Evolutionary conservation across 2,329 filamentous ascomycete genomes (phyloP).

Genomic region (Hirsutella rhossiliensis): DNA sequence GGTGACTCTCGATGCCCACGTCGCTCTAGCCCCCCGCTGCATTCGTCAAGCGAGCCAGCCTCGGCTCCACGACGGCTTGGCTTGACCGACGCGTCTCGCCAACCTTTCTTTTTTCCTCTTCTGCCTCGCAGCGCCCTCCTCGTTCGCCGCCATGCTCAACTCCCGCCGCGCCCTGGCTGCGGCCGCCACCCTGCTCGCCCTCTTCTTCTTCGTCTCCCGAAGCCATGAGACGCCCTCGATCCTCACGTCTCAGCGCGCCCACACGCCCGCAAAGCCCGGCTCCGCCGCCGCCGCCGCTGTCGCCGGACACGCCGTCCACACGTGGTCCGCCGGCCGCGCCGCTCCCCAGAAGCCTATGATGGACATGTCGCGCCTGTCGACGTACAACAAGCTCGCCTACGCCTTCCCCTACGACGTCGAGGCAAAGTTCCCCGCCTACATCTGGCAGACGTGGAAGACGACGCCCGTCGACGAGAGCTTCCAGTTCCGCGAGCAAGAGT

Average conservation of each 20-base stretch:
- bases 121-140: neutral
- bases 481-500: slow-evolving; percentile 69
- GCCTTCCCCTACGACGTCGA: slow-evolving; percentile 89
- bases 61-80: neutral
- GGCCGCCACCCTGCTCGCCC: slow-evolving; percentile 54
- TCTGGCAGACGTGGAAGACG: slow-evolving; percentile 98
- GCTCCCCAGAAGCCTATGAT: slow-evolving; percentile 49
- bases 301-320: neutral
- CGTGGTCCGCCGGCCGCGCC: neutral
- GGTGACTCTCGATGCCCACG: neutral
- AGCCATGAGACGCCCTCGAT: slow-evolving; percentile 29
- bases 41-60: neutral
- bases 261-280: slow-evolving; percentile 7
- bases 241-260: no score
- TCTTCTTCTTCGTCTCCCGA: slow-evolving; percentile 57
- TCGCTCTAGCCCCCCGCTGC: neutral
- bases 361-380: slow-evolving; percentile 59
- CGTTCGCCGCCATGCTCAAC: slow-evolving; percentile 51
- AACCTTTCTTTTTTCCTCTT: neutral
- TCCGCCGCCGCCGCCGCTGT: slow-evolving; percentile 10
- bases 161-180: slow-evolving; percentile 64
- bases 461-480: slow-evolving; percentile 70
- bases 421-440: slow-evolving; percentile 86
- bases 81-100: neutral
- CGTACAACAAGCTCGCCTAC: slow-evolving; percentile 75